phyloP scores from a whole-genome alignment of 176 grass and related monocot genomes.

The Carex myosuroides region DNA sequence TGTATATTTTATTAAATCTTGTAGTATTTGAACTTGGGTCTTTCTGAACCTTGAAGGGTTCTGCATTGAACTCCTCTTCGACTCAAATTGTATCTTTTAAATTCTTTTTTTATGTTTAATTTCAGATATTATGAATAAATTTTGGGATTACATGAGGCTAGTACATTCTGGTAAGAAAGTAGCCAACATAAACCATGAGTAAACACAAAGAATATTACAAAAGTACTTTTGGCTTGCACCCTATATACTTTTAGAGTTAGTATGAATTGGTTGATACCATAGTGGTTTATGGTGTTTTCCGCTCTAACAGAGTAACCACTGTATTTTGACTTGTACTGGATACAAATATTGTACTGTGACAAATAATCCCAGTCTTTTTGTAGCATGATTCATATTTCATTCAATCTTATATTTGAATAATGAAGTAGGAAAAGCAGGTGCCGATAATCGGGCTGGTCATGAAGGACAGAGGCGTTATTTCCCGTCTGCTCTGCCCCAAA shows the following conservation, averaged over 20 bases:
- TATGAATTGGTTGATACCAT: background rate
- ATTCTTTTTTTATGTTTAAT: background rate
- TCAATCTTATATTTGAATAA: conserved; percentile 43
- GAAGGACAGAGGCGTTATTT: conserved; percentile 87
- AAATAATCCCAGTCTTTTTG: conserved; percentile 21
- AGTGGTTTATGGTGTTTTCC: background rate
- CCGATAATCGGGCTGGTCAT: conserved; percentile 95
- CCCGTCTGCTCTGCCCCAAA: conserved; percentile 84
- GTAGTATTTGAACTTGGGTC: background rate
- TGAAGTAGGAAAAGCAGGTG: conserved; percentile 84
- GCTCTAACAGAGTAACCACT: background rate
- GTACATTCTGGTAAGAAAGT: background rate
- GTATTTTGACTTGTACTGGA: background rate
- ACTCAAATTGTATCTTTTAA: background rate
- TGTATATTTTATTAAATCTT: background rate
- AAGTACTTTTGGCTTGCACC: background rate
- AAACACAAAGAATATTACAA: background rate
- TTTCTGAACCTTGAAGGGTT: background rate
- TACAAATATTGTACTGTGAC: background rate
- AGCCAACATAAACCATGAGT: background rate
- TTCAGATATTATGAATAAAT: background rate
- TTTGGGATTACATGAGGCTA: background rate
- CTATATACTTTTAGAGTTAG: background rate
- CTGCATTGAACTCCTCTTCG: background rate
- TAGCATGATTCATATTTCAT: conserved; percentile 30